phyloP scores from a whole-genome alignment of 805 yeast species.

The Danielia oregonensis region DNA sequence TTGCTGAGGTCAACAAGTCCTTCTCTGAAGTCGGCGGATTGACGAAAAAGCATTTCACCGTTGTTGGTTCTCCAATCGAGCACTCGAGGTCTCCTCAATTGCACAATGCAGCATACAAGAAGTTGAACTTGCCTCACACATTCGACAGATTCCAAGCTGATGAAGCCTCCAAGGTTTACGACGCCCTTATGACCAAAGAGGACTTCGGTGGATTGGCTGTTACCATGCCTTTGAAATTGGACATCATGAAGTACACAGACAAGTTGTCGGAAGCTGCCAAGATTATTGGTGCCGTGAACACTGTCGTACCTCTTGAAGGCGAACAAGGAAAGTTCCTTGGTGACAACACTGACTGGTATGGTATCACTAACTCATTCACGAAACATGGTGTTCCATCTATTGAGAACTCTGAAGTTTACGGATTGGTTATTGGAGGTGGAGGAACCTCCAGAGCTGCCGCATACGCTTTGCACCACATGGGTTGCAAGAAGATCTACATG shows the following conservation, averaged over 20 bases:
- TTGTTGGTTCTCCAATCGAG: conserved; percentile 76
- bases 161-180: conserved; percentile 53
- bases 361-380: conserved; percentile 67
- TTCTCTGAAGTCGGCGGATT: conserved; percentile 62
- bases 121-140: conserved; percentile 72
- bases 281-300: conserved; percentile 91
- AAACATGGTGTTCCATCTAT: conserved; percentile 56
- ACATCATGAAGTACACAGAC: conserved; percentile 62
- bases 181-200: conserved; percentile 44
- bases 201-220: conserved; percentile 91
- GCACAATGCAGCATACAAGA: conserved; percentile 74
- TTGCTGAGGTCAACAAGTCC: conserved; percentile 59
- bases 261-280: conserved; percentile 73
- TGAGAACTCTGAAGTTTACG: conserved; percentile 39
- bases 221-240: conserved; percentile 89
- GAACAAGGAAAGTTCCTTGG: conserved; percentile 53
- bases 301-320: conserved; percentile 53
- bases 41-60: conserved; percentile 54
- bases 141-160: conserved; percentile 68
- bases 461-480: conserved; percentile 75
- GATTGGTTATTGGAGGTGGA: conserved; percentile 92
- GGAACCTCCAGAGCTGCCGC: conserved; percentile 97
- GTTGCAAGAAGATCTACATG: conserved; percentile 73
- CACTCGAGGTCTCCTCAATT: conserved; percentile 89
- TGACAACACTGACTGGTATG: conserved; percentile 95